These are phyloP conservation scores for Scutellaria galericulata DNA, from an alignment of 257 asterid species.

Conservation along the genomic window DNA sequence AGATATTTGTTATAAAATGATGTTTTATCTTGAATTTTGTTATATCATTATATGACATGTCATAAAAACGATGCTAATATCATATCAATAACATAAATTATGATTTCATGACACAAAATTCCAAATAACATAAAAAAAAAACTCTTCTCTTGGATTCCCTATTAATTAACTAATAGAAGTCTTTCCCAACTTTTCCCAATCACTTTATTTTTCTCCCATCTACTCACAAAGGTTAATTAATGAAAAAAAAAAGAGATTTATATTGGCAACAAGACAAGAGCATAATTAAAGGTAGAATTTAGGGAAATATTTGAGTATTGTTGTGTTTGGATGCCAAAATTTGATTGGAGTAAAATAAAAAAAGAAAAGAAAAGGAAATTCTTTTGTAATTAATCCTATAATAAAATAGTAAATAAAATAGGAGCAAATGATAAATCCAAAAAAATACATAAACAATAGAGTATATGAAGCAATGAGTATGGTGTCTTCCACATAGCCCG, in stretches of 20 bases:
- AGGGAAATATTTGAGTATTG: constrained; percentile 10
- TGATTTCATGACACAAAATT: neutral
- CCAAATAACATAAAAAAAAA: neutral
- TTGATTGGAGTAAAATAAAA: neutral
- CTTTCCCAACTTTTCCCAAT: constrained; percentile 1
- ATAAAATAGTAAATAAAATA: neutral
- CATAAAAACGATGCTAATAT: too few relatives aligned
- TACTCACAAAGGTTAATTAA: constrained; percentile 5
- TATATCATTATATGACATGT: too few relatives aligned
- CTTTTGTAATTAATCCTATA: neutral
- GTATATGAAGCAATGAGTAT: neutral
- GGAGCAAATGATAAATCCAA: neutral
- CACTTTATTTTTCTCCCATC: constrained; percentile 22
- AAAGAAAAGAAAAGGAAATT: too few relatives aligned
- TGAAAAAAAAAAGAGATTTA: constrained; percentile 8
- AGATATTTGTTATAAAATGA: too few relatives aligned
- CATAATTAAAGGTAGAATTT: constrained; percentile 29
- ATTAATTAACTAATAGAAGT: constrained; percentile 19
- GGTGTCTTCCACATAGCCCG: constrained; percentile 41
- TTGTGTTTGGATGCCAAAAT: constrained; percentile 11
- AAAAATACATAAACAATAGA: neutral
- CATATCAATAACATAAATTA: neutral
- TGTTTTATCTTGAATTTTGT: too few relatives aligned
- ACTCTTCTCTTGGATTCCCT: constrained; percentile 18
- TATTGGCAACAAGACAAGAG: neutral